Conservation (phyloP, 2,329 filamentous ascomycete species). For the Paraconiothyrium sp. region DNA sequence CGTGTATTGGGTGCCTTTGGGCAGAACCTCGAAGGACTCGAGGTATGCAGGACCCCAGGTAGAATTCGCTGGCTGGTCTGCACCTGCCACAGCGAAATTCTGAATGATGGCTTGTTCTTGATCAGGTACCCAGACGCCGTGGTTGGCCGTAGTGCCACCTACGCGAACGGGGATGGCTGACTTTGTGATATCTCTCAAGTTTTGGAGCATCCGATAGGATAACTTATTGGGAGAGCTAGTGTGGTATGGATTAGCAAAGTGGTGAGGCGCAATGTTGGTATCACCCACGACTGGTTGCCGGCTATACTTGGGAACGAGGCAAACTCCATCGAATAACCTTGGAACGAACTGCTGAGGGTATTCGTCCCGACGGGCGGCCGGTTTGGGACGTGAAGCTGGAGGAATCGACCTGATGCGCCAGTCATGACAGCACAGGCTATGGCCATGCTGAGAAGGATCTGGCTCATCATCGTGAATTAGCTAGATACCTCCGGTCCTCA, state of each 20-base stretch:
- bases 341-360: not conserved
- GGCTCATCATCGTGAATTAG: not conserved
- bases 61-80: conserved; percentile 1
- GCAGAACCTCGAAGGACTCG: not conserved
- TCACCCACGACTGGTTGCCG: not conserved
- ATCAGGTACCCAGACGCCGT: not conserved
- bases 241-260: not conserved
- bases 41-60: not conserved
- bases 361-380: not conserved
- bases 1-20: not conserved
- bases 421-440: not conserved
- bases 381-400: not conserved
- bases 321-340: not conserved
- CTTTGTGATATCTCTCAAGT: not conserved
- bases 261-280: not conserved
- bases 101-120: conserved; percentile 1
- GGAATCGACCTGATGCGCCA: not conserved
- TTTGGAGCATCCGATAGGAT: not conserved
- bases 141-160: not conserved
- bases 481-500: not conserved
- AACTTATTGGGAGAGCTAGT: not conserved
- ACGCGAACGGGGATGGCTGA: not conserved
- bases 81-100: not conserved
- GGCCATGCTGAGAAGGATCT: not conserved
- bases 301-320: not conserved